Evolutionary conservation across 768 basidiomycete species (phyloP), one percentile per base, ranked within the genome.

Genomic region (Amanita rubescens): DNA sequence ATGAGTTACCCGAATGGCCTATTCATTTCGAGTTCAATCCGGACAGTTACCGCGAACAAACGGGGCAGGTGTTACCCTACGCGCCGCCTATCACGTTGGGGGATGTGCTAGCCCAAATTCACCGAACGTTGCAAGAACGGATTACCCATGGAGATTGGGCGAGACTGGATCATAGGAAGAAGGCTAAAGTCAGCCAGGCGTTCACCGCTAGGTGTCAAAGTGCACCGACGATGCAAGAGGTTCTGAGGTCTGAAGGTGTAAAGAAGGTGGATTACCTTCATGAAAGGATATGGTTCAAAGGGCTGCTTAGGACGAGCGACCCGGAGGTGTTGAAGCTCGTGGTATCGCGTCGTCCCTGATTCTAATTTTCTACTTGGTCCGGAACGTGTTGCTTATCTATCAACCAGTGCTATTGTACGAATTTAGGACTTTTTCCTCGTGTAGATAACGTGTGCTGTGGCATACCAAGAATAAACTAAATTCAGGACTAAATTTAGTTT

Each of bases 251-350:
- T 19, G 41, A 58, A 6, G 57, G 57, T 1, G 57, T 58, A 5
- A 58, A 56, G 44, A 49, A 42, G 41, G 55, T 58, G 24, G 57
- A 58, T 27, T 58, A 56, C 43, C 35, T 58, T 20, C 32, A 52
- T 19, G 51, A 56, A n/a, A 58, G 53, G 25, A 34, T 47, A 12
- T 51, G 57, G 50, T 58, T 58, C 38, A 56, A 32, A 37, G 57
- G 57, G 17, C 49, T 58, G 50, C 24, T 49, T 11, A 34, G 49
- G 25, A 47, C 49, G 10, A 24, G 52, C 17, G 43, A 49, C n/a
- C 41, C 30, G 11, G 51, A 55, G 12, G 48, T 37, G 27, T 38
- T 58, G 44, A 58, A 56, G 55, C 35, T 58, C 9, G 37, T 58
- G 3, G 45, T 58, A 10, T 34, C 52, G 14, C 32, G 48, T 17